A percentile compares a stretch with the other conserved stretches of the same genome.
Conservation (phyloP, 2,329 filamentous ascomycete genomes). For the Metarhizium album region DNA sequence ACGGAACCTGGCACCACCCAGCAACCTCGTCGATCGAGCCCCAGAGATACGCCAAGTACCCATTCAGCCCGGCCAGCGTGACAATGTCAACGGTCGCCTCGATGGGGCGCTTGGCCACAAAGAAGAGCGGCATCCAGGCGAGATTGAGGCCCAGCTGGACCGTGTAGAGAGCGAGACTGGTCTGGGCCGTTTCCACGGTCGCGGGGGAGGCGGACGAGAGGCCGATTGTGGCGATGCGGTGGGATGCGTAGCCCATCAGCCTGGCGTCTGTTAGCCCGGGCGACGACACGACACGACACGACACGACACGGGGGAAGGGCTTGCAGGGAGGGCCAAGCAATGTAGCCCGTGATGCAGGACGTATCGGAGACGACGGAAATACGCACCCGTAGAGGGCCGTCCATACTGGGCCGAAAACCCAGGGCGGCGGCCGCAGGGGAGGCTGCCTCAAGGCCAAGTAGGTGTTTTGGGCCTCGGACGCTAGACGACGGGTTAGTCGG, state of each 20-base stretch:
- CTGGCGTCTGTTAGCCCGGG: conserved; percentile 13
- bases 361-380: background rate
- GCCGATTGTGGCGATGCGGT: conserved; percentile 60
- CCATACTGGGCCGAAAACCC: conserved; percentile 56
- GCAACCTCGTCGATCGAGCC: conserved; percentile 60
- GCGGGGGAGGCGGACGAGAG: conserved; percentile 39
- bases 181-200: conserved; percentile 46
- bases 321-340: too few species aligned
- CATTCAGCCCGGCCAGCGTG: conserved; percentile 58
- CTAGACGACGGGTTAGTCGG: conserved; percentile 20
- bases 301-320: too few species aligned
- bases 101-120: conserved; percentile 60
- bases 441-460: conserved; percentile 61
- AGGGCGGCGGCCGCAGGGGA: conserved; percentile 47
- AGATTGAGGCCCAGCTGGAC: conserved; percentile 79
- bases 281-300: background rate
- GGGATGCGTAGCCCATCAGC: conserved; percentile 80
- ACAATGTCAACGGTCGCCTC: conserved; percentile 68
- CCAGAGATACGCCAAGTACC: conserved; percentile 68
- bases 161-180: conserved; percentile 66
- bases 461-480: conserved; percentile 45
- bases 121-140: conserved; percentile 89
- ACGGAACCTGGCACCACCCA: conserved; percentile 67
- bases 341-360: too few species aligned
- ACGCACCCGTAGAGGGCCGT: conserved; percentile 50